These are phyloP conservation scores for Zanthoxylum bungeanum DNA, from an alignment of 345 rosid species.

Conservation along the genomic window DNA sequence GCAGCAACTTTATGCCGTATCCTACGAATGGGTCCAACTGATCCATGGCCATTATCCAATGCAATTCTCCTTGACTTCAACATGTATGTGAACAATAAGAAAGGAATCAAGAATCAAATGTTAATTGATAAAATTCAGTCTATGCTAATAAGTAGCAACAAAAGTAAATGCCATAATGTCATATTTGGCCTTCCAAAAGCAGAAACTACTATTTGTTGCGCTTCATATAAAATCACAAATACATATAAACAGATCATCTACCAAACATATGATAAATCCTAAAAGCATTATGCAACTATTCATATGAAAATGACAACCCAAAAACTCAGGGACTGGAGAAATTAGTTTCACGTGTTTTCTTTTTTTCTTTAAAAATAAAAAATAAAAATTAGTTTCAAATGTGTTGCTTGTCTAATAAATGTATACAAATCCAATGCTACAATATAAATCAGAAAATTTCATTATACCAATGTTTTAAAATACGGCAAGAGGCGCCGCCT, in stretches of 20 bases:
- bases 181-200: background rate
- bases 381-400: no score
- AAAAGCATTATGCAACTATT: background rate
- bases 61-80: no score
- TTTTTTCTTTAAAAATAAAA: no score
- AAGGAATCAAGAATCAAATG: background rate
- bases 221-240: background rate
- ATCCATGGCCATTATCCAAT: no score
- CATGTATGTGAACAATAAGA: conserved; percentile 17
- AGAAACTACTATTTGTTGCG: background rate
- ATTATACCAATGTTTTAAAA: no score
- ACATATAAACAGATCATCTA: background rate
- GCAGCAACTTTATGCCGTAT: conserved; percentile 34
- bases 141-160: conserved; percentile 5
- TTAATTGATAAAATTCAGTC: conserved; percentile 1
- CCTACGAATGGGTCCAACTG: no score
- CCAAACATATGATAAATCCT: background rate
- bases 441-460: background rate
- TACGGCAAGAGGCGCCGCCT: no score
- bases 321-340: background rate
- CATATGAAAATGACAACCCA: background rate
- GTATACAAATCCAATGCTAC: background rate
- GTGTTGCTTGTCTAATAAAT: background rate
- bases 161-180: background rate
- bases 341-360: no score